Evolutionary conservation across 306 rosid genomes (phyloP).

Genomic region (Quercus glauca): DNA sequence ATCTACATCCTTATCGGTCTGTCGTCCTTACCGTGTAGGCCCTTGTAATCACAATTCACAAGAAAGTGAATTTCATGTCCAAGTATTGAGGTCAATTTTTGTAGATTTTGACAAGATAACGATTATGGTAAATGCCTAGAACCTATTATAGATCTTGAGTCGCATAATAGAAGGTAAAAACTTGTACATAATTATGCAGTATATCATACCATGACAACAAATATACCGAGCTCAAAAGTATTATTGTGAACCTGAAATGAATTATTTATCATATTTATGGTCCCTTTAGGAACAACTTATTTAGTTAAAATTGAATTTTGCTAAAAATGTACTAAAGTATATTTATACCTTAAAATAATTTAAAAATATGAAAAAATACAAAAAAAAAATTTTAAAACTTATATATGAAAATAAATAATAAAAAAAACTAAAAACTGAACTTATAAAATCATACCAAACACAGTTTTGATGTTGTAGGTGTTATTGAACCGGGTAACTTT

Average conservation of each 20-base stretch:
- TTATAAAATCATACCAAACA: too few relatives aligned
- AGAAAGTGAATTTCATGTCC: neutral
- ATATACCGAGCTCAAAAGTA: neutral
- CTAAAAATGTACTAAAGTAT: rapidly evolving
- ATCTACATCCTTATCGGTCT: neutral
- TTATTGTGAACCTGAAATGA: neutral
- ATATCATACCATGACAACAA: neutral
- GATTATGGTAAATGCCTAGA: neutral
- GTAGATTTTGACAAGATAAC: neutral
- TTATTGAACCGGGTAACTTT: neutral
- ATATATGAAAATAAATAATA: too few relatives aligned
- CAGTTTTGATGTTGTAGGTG: neutral
- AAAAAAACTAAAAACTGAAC: too few relatives aligned
- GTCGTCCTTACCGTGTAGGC: neutral
- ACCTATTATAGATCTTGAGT: neutral
- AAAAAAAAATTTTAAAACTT: too few relatives aligned
- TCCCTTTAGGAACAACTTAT: rapidly evolving
- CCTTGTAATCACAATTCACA: neutral
- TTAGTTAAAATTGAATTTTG: too few relatives aligned
- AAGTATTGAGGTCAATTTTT: neutral
- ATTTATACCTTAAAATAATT: rapidly evolving
- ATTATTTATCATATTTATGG: neutral
- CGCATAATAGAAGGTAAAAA: neutral
- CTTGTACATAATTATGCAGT: neutral
- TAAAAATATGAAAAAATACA: rapidly evolving